Evolutionary conservation across 352 stramenopile species (phyloP).

Genomic region (Pythium myriotylum): DNA sequence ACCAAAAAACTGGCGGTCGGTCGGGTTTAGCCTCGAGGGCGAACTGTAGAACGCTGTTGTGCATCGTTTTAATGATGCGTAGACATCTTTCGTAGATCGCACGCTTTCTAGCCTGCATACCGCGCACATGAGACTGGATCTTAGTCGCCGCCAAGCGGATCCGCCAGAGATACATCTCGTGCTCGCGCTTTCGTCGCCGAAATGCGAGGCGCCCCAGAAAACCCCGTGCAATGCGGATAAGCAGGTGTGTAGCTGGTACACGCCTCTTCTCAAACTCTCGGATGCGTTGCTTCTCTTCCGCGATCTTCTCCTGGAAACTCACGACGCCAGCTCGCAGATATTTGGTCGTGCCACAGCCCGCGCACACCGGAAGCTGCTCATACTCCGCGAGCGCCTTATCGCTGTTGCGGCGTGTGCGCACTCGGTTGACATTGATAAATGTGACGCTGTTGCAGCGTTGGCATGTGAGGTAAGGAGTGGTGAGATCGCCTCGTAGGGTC

Average conservation of each 20-base stretch:
- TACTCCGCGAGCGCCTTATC: constrained; percentile 26
- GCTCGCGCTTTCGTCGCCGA: constrained; percentile 43
- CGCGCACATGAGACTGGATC: constrained; percentile 66
- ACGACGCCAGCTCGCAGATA: constrained; percentile 71
- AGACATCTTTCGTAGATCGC: constrained; percentile 73
- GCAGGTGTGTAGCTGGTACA: constrained; percentile 47
- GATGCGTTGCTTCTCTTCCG: constrained; percentile 56
- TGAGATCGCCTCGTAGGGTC: constrained; percentile 29
- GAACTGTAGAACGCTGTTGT: constrained; percentile 48
- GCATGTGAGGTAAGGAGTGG: constrained; percentile 79
- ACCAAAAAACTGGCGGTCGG: constrained; percentile 73
- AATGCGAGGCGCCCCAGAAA: constrained; percentile 66
- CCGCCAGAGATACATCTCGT: constrained; percentile 49
- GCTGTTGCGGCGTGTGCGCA: constrained; percentile 30
- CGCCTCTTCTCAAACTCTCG: constrained; percentile 67
- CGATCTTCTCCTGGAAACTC: constrained; percentile 81
- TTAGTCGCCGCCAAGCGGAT: constrained; percentile 52
- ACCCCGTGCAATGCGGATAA: constrained; percentile 65
- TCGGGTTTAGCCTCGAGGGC: constrained; percentile 40
- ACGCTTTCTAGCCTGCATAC: constrained; percentile 58
- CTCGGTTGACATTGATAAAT: constrained; percentile 66
- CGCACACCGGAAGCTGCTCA: constrained; percentile 63
- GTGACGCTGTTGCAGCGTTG: constrained; percentile 77
- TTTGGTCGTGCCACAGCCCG: constrained; percentile 66
- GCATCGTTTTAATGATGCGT: constrained; percentile 55